Evolutionary conservation across 129 eudicot species (phyloP), one percentile per base, ranked within the genome.

Genomic region (Erigeron canadensis): DNA sequence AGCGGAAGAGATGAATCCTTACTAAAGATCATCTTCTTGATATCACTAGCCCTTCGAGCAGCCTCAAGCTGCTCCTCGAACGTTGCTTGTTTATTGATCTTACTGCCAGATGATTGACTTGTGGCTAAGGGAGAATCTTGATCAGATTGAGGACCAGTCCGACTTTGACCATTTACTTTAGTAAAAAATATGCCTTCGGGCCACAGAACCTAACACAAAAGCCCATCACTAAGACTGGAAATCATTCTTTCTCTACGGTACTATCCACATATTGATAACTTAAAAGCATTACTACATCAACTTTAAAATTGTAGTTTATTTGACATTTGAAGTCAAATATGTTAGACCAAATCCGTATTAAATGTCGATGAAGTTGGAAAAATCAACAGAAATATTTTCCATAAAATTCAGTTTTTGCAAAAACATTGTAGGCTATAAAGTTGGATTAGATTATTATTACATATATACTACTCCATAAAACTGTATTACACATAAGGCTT

Each of bases 1-100:
- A 11, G 38, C 2, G 17, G 10, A 63, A 63, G 17, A 21, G 42
- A 34, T 8, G 53, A 77, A 70, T 4, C 57, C 96, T 86, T 71
- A 90, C 99, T 74, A 57, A 84, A 86, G 72, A 95, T 80, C 88
- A 95, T 82, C 73, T 95, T 87, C 81, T 88, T 90, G 69, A 95
- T 89, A 74, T 88, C 87, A 75, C 96, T 90, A 63, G 99, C 99
- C 78, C 99, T 83, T 54, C 99, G 96, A 73, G 96, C 81, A 22
- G 97, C 99, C 89, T 95, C 99, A 54, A 88, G 91, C 72, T 88
- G 95, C 75, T 79, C 79, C 84, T 90, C 96, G 55, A 95, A 95
- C 48, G 89, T 76, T 47, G 87, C 86, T 37, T 83, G 78, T 75
- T 73, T 79, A 62, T 83, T 45, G 74, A 45, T 67, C 68, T 60